Conservation (phyloP, 2,329 filamentous ascomycete genomes). For the Pseudogymnoascus pannorum region DNA sequence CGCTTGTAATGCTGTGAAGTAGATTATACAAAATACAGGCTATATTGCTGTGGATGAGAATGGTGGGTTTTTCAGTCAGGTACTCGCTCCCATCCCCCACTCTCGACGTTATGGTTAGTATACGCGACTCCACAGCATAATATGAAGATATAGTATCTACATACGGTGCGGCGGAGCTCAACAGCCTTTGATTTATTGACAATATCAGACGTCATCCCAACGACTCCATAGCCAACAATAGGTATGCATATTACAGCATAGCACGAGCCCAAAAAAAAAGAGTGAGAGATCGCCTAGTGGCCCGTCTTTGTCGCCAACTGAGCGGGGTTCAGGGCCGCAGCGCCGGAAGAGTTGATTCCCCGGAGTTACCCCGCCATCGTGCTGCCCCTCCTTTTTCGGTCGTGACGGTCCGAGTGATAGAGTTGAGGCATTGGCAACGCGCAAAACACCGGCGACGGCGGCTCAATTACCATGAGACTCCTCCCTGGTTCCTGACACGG, state of each 20-base stretch:
- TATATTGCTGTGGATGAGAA: neutral
- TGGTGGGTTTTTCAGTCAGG: neutral
- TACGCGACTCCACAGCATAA: neutral
- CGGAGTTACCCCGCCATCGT: neutral
- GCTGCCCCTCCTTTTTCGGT: constrained; percentile 35
- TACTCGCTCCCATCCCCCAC: neutral
- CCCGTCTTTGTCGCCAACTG: neutral
- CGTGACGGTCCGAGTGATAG: constrained; percentile 44
- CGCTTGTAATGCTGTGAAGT: neutral
- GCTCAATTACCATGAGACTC: neutral
- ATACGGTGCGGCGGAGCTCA: neutral
- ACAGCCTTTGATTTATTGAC: neutral
- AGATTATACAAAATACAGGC: neutral
- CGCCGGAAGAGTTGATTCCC: neutral
- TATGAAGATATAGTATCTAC: neutral
- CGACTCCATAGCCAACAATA: neutral
- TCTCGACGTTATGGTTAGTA: neutral
- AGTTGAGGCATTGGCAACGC: constrained; percentile 29
- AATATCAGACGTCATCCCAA: constrained; percentile 5
- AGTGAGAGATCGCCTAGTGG: neutral
- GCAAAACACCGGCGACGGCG: neutral
- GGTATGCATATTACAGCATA: neutral
- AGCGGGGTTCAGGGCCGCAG: neutral
- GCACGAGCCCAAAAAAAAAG: neutral
- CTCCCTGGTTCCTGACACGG: neutral